Conservation (phyloP, 139 green algal species). For the Chlorella sp. region DNA sequence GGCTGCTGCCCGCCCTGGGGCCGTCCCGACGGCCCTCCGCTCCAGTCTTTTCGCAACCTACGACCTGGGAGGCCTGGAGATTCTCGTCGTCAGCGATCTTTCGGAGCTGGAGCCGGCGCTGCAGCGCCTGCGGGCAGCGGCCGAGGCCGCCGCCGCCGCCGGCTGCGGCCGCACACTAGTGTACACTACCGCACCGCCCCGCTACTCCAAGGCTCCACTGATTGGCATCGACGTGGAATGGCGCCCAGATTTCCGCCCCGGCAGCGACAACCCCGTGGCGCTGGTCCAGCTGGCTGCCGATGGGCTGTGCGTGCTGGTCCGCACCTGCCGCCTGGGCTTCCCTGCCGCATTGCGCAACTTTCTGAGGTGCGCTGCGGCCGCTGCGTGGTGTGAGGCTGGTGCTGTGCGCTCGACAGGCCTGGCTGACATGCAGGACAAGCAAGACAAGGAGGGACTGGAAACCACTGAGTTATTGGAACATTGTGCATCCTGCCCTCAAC, state of each 20-base stretch:
- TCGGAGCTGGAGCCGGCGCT: not conserved
- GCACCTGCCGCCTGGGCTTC: slow-evolving; percentile 15
- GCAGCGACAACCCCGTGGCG: slow-evolving; percentile 32
- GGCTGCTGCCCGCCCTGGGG: not conserved
- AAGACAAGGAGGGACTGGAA: no score
- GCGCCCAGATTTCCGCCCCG: slow-evolving; percentile 25
- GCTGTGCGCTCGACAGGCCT: no score
- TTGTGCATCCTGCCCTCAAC: no score
- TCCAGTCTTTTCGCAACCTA: no score
- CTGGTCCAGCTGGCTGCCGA: slow-evolving; percentile 41
- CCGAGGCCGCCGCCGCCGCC: not conserved
- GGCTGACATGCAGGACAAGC: no score
- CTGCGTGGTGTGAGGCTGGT: no score
- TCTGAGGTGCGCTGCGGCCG: slow-evolving; percentile 3
- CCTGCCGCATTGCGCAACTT: slow-evolving; percentile 10
- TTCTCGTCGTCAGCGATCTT: slow-evolving; percentile 5
- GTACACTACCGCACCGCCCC: no score
- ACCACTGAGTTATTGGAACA: no score
- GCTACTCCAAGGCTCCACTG: not conserved
- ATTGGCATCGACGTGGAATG: slow-evolving; percentile 48
- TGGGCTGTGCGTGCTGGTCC: slow-evolving; percentile 34
- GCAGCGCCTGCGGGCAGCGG: not conserved
- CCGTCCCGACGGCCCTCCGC: no score
- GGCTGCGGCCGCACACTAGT: no score
- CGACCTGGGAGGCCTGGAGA: not conserved